Evolutionary conservation across 371 early-diverging fungal species (phyloP).

Genomic region (Mortierella polycephala): DNA sequence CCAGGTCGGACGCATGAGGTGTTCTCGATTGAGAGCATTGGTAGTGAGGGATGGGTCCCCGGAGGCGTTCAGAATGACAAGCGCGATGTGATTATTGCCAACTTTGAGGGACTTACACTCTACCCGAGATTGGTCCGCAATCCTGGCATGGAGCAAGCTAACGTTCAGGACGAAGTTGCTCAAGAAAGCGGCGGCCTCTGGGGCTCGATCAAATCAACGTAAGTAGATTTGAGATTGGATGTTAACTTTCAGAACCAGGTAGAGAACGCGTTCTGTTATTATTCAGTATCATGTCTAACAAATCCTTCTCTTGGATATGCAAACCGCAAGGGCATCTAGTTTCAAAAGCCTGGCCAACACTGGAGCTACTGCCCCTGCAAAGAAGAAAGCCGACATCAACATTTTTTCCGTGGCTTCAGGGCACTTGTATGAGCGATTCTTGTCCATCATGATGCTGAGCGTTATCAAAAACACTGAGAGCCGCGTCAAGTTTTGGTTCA

Average conservation of each 20-base stretch:
- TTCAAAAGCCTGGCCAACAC: conserved; percentile 29
- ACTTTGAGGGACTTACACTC: conserved; percentile 86
- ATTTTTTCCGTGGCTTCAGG: conserved; percentile 98
- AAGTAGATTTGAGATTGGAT: conserved; percentile 10
- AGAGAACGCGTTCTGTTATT: too few relatives aligned
- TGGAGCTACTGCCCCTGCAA: conserved; percentile 22
- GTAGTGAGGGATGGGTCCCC: conserved; percentile 67
- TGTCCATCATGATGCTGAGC: conserved; percentile 95
- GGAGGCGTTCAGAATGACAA: conserved; percentile 56
- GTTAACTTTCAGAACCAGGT: neutral
- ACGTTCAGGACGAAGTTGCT: conserved; percentile 69
- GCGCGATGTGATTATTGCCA: conserved; percentile 64
- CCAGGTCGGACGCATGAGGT: conserved; percentile 84
- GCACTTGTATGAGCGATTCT: conserved; percentile 95
- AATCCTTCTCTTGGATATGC: neutral
- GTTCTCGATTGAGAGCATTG: conserved; percentile 77
- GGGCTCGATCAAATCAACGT: conserved; percentile 64
- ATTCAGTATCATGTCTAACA: neutral
- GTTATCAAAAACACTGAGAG: conserved; percentile 89
- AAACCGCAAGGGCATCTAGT: conserved; percentile 10
- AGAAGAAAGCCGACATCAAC: conserved; percentile 78
- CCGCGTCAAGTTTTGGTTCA: conserved; percentile 96
- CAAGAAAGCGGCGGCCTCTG: conserved; percentile 56
- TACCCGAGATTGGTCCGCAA: conserved; percentile 83
- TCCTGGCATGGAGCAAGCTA: conserved; percentile 80